Evolutionary conservation across 208 protist species (phyloP).

Genomic region (Phytomonas francai): DNA sequence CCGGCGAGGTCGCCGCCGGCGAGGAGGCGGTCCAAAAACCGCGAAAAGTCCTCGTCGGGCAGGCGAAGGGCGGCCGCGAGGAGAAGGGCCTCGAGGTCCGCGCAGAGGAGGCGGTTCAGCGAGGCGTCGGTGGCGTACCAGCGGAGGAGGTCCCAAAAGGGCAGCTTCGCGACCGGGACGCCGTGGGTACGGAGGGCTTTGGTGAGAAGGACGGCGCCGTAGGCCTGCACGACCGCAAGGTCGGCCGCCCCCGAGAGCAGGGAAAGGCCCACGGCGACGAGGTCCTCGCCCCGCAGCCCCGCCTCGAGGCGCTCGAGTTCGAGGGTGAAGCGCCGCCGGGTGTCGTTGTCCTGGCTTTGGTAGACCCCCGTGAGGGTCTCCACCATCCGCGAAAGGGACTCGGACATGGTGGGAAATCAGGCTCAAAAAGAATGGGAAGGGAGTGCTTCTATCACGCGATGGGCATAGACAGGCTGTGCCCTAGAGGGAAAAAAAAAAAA

Average conservation of each 20-base stretch:
- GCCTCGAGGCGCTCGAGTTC: slow-evolving; percentile 52
- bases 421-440: too few relatives aligned
- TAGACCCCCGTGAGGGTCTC: slow-evolving; percentile 36
- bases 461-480: too few relatives aligned
- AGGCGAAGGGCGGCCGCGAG: slow-evolving; percentile 47
- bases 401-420: too few relatives aligned
- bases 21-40: slow-evolving; percentile 10
- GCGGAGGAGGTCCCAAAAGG: slow-evolving; percentile 48
- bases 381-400: slow-evolving; percentile 22
- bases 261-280: slow-evolving; percentile 34
- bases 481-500: too few relatives aligned
- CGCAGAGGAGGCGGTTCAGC: slow-evolving; percentile 34
- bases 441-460: too few relatives aligned
- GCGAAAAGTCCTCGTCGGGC: slow-evolving; percentile 14
- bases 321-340: slow-evolving; percentile 23
- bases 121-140: slow-evolving; percentile 64
- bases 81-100: slow-evolving; percentile 55
- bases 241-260: slow-evolving; percentile 38
- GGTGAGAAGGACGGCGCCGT: slow-evolving; percentile 65
- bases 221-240: slow-evolving; percentile 57
- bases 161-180: slow-evolving; percentile 24
- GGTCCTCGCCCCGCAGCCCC: slow-evolving; percentile 22
- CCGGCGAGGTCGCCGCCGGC: slow-evolving; percentile 7
- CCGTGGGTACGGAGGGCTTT: slow-evolving; percentile 29
- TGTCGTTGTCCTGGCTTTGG: slow-evolving; percentile 26